Base-by-base conservation (phyloP, 2,329 filamentous ascomycete genomes). In the Furcasterigmium furcatum region DNA sequence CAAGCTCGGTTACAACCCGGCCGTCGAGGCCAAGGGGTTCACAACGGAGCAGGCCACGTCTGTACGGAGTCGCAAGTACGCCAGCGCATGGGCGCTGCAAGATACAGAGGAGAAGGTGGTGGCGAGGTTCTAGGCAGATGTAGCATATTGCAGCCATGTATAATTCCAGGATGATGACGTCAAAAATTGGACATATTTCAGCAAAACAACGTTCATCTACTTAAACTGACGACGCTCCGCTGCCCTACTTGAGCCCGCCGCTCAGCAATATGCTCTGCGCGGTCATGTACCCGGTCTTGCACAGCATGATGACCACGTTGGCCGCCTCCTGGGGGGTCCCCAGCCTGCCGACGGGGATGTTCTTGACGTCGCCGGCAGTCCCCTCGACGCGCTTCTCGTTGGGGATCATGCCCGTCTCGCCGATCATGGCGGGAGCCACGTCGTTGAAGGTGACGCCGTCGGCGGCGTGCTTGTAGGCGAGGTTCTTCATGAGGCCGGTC, bases 1-100 rank as follows among this genome's bases (percentile, higher is more conserved):
- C 45, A 79, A 80, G 41, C 68, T 96, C 18, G 91, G 90, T 1
- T 97, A 97, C 60, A 97, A 97, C 64, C 92, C 92, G 18, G 92
- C 92, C 4, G 85, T 91, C 5, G 84, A 88, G 67, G 92, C 92
- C 13, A 91, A 85, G 73, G 91, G 91, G 1, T 95, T 96, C 66
- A 95, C 91, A 1, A 79, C 78, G 50, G 82, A 76, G 53, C 90
- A 96, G 71, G 85, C 84, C 49, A 70, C 70, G 34, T 78, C 82
- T 19, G 80, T 90, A 55, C 85, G 87, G 60, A 90, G 85, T 73
- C 85, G 79, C 67, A 79, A 72, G 34, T 65, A 74, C 56, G 65
- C 65, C 39, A 85, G 79, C 60, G 82, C 82, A 18, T 96, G 86
- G 84, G 91, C 91, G 40, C 57, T 95, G 69, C 81, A 85, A 60